A percentile compares a stretch with the other conserved stretches of the same genome.
phyloP scores from a whole-genome alignment of 371 early-diverging fungal species.

The Mucor saturninus region DNA sequence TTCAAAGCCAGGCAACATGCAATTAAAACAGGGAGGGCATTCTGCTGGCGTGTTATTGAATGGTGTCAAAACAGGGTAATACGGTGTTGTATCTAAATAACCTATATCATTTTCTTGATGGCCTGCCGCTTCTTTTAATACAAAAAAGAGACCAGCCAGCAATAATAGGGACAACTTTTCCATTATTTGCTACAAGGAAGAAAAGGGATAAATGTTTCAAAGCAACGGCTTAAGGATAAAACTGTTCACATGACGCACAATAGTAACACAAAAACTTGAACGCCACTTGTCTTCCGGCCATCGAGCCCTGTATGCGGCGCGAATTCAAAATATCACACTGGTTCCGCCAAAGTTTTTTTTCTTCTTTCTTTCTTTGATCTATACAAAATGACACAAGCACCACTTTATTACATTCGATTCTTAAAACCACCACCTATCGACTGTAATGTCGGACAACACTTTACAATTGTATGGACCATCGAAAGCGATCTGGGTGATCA shows the following conservation, averaged over 20 bases:
- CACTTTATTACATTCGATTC: conserved; percentile 45
- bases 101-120: neutral
- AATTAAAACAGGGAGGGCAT: conserved; percentile 90
- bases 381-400: conserved; percentile 2
- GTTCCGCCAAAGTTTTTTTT: too few species aligned
- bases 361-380: neutral
- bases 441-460: conserved; percentile 34
- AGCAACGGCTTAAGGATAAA: too few species aligned
- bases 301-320: too few species aligned
- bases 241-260: too few species aligned
- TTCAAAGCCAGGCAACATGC: conserved; percentile 71
- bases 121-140: neutral
- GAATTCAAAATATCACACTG: too few species aligned
- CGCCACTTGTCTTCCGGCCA: too few species aligned
- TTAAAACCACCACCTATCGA: conserved; percentile 48
- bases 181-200: too few species aligned
- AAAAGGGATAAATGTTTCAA: too few species aligned
- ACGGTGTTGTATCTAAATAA: conserved; percentile 1
- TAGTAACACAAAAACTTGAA: too few species aligned
- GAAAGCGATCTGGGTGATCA: conserved; percentile 53
- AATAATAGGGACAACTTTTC: neutral
- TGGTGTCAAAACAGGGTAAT: neutral
- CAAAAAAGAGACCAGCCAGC: neutral
- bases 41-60: conserved; percentile 33
- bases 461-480: conserved; percentile 51